Base-by-base conservation (phyloP, 75 land plant species). In the Sequoia sempervirens region DNA sequence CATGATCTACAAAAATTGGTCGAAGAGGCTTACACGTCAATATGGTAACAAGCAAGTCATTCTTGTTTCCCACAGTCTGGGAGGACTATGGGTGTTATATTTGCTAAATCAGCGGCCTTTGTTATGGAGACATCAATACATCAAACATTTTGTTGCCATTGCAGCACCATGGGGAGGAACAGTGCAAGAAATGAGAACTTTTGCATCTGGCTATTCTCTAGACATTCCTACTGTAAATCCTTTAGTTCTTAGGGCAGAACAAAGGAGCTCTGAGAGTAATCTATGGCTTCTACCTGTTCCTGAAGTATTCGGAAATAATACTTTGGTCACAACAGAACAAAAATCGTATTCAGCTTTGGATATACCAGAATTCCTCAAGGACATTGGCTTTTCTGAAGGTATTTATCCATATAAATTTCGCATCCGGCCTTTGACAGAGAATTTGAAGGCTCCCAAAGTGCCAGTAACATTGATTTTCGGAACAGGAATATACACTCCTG, bases 101-200 rank as follows among this genome's bases (percentile, higher is more conserved):
- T 89, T 97, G 80, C 91, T 97, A 75, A 90, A 87, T 82, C 89
- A 92, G 75, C 95, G 87, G 83, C 46, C 95, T 17, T 50, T 75
- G 26, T 37, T 89, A 14, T 97, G 99, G 99, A 89, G 91, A 50
- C 52, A 83, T 32, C 83, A 88, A 30, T 96, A 82, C 90, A 82
- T 97, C 79, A 86, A 91, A 74, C 96, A 93, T 88, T 89, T 97
- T 79, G 82, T 97, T 3, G 81, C 98, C 15, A 84, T 97, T 14
- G 89, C 99, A 3, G 82, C 94, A 0, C 99, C 99, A 2, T 97
- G 99, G 99, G 98, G 91, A 45, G 99, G 99, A 40, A 83, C 95
- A 0, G 94, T 96, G 8, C 88, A 96, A 58, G 89, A 90, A 84
- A 90, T 97, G 95, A 87, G 84, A 84, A 94, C 94, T 2, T 94